Percentiles rank a stretch among this genome's conserved stretches.
phyloP scores from a whole-genome alignment of 2,329 filamentous ascomycete genomes.

The Aspergillus thermomutatus region DNA sequence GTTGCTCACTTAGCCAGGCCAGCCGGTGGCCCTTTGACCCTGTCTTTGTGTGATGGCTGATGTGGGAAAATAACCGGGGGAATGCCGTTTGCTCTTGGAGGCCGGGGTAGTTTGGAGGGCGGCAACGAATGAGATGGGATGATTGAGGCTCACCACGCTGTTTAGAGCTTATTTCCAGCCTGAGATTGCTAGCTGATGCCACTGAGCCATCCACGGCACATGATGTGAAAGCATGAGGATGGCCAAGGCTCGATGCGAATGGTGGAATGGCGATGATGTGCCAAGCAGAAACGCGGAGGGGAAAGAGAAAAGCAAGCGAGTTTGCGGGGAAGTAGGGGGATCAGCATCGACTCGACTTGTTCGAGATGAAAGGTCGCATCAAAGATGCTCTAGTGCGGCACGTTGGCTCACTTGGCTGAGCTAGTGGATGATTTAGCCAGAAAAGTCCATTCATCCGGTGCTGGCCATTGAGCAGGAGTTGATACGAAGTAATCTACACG shows the following conservation, averaged over 20 bases:
- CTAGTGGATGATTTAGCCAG: not conserved
- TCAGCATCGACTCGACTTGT: not conserved
- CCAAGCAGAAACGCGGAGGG: slow-evolving; percentile 1
- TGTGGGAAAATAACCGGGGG: not conserved
- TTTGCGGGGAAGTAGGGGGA: slow-evolving; percentile 6
- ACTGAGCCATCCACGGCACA: not conserved
- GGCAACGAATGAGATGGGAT: not conserved
- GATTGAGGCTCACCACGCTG: not conserved
- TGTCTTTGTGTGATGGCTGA: not conserved
- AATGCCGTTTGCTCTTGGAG: not conserved
- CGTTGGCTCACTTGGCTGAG: not conserved
- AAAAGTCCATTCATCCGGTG: not conserved
- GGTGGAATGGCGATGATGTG: not conserved
- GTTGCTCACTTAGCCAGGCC: not conserved
- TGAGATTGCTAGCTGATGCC: not conserved
- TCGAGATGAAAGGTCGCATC: not conserved
- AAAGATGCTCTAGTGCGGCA: not conserved
- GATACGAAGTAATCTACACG: not conserved
- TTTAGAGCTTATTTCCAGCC: not conserved
- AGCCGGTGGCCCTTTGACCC: not conserved
- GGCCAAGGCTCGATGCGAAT: not conserved
- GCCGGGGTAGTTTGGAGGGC: not conserved
- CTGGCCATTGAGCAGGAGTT: not conserved
- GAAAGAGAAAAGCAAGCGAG: not conserved
- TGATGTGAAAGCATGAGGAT: not conserved